A percentile compares a stretch with the other conserved stretches of the same genome.
phyloP scores from a whole-genome alignment of 352 stramenopile species.

The Globisporangium radiosum region DNA sequence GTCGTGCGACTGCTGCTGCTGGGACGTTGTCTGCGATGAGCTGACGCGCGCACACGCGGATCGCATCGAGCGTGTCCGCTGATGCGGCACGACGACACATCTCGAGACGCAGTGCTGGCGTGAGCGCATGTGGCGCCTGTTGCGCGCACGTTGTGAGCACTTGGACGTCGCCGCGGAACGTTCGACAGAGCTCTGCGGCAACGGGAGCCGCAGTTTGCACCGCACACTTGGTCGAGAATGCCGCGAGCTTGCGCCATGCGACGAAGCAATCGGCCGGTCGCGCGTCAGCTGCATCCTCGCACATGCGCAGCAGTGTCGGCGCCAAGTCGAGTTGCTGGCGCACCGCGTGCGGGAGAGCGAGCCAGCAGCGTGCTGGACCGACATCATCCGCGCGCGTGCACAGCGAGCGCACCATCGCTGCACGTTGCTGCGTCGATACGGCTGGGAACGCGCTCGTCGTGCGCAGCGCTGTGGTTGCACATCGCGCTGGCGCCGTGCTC shows the following conservation, averaged over 20 bases:
- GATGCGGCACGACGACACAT: constrained; percentile 19
- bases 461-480: constrained; percentile 23
- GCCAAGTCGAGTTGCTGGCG: constrained; percentile 18
- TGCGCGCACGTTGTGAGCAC: constrained; percentile 27
- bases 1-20: constrained; percentile 12
- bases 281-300: constrained; percentile 22
- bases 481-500: constrained; percentile 15
- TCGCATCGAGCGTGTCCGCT: constrained; percentile 10
- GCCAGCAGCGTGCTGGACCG: constrained; percentile 46
- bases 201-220: constrained; percentile 7
- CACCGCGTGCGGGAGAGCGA: constrained; percentile 18
- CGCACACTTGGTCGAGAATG: constrained; percentile 15
- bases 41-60: constrained; percentile 20
- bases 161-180: constrained; percentile 12
- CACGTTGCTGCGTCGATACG: constrained; percentile 6
- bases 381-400: constrained; percentile 13
- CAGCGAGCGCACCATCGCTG: constrained; percentile 20
- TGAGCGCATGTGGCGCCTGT: constrained; percentile 16
- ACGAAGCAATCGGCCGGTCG: constrained; percentile 28
- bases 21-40: constrained; percentile 17
- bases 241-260: constrained; percentile 25
- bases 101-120: constrained; percentile 16
- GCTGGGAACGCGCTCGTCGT: constrained; percentile 10
- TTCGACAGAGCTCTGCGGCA: constrained; percentile 13
- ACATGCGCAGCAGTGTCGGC: constrained; percentile 24